A percentile compares a stretch with the other conserved stretches of the same genome.
These are phyloP conservation scores for Epichloe hybrida DNA, from an alignment of 2,329 filamentous ascomycete species.

Conservation along the genomic window DNA sequence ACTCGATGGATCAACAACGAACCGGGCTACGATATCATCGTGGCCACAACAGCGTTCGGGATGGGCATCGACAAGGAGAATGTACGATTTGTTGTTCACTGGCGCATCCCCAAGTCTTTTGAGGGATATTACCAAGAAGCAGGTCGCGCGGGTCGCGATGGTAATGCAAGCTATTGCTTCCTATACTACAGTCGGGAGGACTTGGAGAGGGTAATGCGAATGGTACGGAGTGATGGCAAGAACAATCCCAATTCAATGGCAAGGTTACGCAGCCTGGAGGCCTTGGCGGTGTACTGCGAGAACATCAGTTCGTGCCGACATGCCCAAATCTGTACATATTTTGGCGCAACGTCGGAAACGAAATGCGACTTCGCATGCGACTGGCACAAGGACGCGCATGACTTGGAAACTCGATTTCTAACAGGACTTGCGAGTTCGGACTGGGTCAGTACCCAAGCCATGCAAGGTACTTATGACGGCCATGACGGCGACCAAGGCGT, in stretches of 20 bases:
- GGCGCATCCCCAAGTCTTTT: slow-evolving; percentile 86
- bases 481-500: slow-evolving; percentile 43
- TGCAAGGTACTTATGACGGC: slow-evolving; percentile 42
- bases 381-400: slow-evolving; percentile 55
- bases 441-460: slow-evolving; percentile 49
- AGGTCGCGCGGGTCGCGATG: slow-evolving; percentile 78
- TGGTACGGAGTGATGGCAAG: slow-evolving; percentile 35
- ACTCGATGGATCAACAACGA: slow-evolving; percentile 59
- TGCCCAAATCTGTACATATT: slow-evolving; percentile 59
- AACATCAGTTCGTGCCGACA: slow-evolving; percentile 62
- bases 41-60: slow-evolving; percentile 89
- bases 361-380: slow-evolving; percentile 65
- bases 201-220: slow-evolving; percentile 54
- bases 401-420: slow-evolving; percentile 42
- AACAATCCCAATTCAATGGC: slow-evolving; percentile 31
- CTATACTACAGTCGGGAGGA: slow-evolving; percentile 87
- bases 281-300: slow-evolving; percentile 73
- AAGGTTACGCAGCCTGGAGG: slow-evolving; percentile 48
- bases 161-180: slow-evolving; percentile 74
- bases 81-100: slow-evolving; percentile 89
- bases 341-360: slow-evolving; percentile 49
- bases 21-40: slow-evolving; percentile 75
- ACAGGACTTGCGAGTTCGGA: slow-evolving; percentile 45
- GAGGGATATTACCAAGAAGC: slow-evolving; percentile 96
- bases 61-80: slow-evolving; percentile 97